Base-by-base conservation (phyloP, 1,284 basidiomycete species). In the Ceratobasidium sp. region DNA sequence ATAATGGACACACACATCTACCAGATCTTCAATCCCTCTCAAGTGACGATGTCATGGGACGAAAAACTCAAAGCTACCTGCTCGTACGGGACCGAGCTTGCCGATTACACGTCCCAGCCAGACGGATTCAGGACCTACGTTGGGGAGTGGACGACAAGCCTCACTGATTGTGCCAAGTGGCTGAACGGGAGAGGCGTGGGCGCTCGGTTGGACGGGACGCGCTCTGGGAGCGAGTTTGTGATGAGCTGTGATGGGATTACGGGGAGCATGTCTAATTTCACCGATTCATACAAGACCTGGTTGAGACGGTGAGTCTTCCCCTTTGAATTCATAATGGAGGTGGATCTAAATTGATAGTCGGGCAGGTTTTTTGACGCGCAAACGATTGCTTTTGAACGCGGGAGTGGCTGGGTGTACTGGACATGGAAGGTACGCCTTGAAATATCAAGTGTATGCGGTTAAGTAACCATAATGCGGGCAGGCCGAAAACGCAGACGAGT, bases 1-100 rank as follows among this genome's bases (percentile, higher is more conserved):
- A 76, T 82, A 41, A 77, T 86, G 72, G 85, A 87, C 75, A 81
- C 80, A 9, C 82, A 82, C 73, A 72, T 81, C 30, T 82, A 82
- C 74, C 79, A 74, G 69, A 77, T 78, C 16, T 69, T 62, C 62
- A 73, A 75, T 30, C n/a, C 26, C 11, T 32, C 58, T 8, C 70
- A 74, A 50, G 54, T 73, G 5, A 63, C 52, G 14, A 66, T 66
- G 63, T 13, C 47, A 21, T 66, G 63, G 63, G 46, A 50, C 30
- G 63, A 50, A 2, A 66, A 66, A n/a, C 46, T 66, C 49, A 52
- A 66, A 26, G 63, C 63, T 16, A 66, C 63, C 6, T 66, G 63
- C 30, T 32, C 28, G 16, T 43, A 66, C 11, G 63, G 63, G 5
- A 32, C 50, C 21, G 26, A 23, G 14, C 63, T 66, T 28, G 63